phyloP scores from a whole-genome alignment of 2,329 filamentous ascomycete species.

The Scedosporium boydii region DNA sequence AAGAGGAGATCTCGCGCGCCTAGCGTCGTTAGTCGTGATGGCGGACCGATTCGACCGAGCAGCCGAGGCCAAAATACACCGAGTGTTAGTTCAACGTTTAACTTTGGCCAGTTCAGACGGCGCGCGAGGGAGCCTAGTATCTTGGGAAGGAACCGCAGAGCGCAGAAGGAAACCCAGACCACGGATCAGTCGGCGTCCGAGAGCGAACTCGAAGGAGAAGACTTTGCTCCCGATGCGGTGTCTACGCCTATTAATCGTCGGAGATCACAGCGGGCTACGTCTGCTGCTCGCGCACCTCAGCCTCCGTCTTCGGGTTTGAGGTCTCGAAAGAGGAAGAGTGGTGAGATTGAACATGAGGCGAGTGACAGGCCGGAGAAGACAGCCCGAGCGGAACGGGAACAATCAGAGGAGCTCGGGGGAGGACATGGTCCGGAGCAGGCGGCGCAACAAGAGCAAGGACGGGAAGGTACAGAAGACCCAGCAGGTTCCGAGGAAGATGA shows the following conservation, averaged over 20 bases:
- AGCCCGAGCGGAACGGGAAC: slow-evolving; percentile 18
- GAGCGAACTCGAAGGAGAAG: slow-evolving; percentile 34
- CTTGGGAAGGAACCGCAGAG: slow-evolving; percentile 40
- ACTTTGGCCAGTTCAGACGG: slow-evolving; percentile 48
- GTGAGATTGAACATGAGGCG: slow-evolving; percentile 28
- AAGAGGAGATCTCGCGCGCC: slow-evolving; percentile 37
- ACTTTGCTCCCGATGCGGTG: slow-evolving; percentile 56
- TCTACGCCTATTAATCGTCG: slow-evolving; percentile 53
- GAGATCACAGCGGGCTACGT: slow-evolving; percentile 21
- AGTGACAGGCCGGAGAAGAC: slow-evolving; percentile 27
- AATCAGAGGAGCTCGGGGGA: slow-evolving; percentile 8
- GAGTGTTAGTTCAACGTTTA: slow-evolving; percentile 39
- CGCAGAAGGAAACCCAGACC: slow-evolving; percentile 13
- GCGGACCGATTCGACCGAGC: slow-evolving; percentile 42
- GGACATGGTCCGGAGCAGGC: slow-evolving; percentile 8
- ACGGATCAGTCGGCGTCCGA: slow-evolving; percentile 17
- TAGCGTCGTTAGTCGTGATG: slow-evolving; percentile 40
- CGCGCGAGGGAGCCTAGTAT: slow-evolving; percentile 53
- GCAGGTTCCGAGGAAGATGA: slow-evolving; percentile 11
- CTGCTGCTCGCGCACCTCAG: not conserved
- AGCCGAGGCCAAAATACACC: slow-evolving; percentile 39
- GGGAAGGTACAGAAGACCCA: slow-evolving; percentile 10
- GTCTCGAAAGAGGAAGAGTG: slow-evolving; percentile 45
- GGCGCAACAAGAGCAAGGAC: slow-evolving; percentile 10
- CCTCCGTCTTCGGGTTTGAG: slow-evolving; percentile 6